These are phyloP conservation scores for Aspergillus vadensis DNA, from an alignment of 2,329 filamentous ascomycete genomes.

Conservation along the genomic window DNA sequence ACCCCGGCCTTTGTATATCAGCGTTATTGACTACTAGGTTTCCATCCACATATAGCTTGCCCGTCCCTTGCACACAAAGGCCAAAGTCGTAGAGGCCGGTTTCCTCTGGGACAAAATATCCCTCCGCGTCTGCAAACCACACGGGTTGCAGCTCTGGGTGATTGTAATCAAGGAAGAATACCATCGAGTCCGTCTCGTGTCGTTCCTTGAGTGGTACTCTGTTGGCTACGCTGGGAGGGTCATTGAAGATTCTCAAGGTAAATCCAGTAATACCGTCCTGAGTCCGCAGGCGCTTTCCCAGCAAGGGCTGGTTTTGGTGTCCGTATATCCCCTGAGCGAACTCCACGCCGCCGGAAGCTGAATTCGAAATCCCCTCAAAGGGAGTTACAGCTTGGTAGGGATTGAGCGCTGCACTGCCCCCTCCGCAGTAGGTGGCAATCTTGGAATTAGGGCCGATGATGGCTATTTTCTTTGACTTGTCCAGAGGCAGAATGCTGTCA, in stretches of 20 bases:
- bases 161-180: constrained; percentile 54
- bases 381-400: constrained; percentile 45
- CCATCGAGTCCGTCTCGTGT: constrained; percentile 41
- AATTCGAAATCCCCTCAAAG: constrained; percentile 39
- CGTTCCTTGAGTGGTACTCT: constrained; percentile 54
- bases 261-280: constrained; percentile 56
- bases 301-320: constrained; percentile 61
- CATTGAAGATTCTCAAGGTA: constrained; percentile 62
- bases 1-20: constrained; percentile 61
- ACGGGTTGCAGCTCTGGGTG: constrained; percentile 52
- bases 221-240: constrained; percentile 51
- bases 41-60: constrained; percentile 63
- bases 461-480: constrained; percentile 46
- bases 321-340: constrained; percentile 64
- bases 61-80: constrained; percentile 62
- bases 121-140: constrained; percentile 38
- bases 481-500: constrained; percentile 59
- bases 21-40: constrained; percentile 65
- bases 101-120: constrained; percentile 58
- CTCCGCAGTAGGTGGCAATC: constrained; percentile 54
- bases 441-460: constrained; percentile 57
- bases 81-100: constrained; percentile 63
- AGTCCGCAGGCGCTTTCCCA: constrained; percentile 54
- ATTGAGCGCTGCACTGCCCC: constrained; percentile 60
- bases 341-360: constrained; percentile 29